A percentile compares a stretch with the other conserved stretches of the same genome.
Conservation (phyloP, 441 rosid species). For the Isatis lusitanica region DNA sequence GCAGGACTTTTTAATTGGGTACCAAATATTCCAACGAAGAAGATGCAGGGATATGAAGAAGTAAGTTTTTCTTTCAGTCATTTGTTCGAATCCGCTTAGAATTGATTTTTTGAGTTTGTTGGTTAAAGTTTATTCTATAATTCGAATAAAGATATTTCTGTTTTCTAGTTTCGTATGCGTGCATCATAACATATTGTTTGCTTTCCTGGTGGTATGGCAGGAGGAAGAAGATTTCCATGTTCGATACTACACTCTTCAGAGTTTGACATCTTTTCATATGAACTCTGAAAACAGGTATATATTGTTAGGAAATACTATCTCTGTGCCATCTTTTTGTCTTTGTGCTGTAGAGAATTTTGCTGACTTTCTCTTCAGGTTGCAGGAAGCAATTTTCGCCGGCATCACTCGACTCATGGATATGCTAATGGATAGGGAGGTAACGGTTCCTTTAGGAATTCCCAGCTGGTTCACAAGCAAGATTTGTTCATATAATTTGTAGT, state of each 20-base stretch:
- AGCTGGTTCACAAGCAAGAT: slow-evolving; percentile 4
- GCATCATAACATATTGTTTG: not conserved
- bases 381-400: slow-evolving; percentile 98
- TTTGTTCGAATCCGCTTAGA: too few relatives aligned
- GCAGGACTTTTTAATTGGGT: too few relatives aligned
- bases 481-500: not conserved
- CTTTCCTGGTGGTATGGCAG: slow-evolving; percentile 46
- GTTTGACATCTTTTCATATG: too few relatives aligned
- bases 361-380: slow-evolving; percentile 79
- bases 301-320: slow-evolving; percentile 1
- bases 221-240: slow-evolving; percentile 94
- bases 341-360: slow-evolving; percentile 40
- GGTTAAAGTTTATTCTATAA: slow-evolving; percentile 45
- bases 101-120: slow-evolving; percentile 65
- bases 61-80: too few relatives aligned
- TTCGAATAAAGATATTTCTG: not conserved
- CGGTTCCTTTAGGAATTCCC: not conserved
- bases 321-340: not conserved
- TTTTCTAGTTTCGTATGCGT: not conserved
- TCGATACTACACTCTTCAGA: slow-evolving; percentile 92
- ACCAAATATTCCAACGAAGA: too few relatives aligned
- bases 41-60: too few relatives aligned
- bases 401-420: slow-evolving; percentile 89
- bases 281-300: too few relatives aligned
- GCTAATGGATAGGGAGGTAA: slow-evolving; percentile 99